Evolutionary conservation across 1,284 basidiomycete genomes (phyloP).

Genomic region (Leccinum olivaceoglutinosum): DNA sequence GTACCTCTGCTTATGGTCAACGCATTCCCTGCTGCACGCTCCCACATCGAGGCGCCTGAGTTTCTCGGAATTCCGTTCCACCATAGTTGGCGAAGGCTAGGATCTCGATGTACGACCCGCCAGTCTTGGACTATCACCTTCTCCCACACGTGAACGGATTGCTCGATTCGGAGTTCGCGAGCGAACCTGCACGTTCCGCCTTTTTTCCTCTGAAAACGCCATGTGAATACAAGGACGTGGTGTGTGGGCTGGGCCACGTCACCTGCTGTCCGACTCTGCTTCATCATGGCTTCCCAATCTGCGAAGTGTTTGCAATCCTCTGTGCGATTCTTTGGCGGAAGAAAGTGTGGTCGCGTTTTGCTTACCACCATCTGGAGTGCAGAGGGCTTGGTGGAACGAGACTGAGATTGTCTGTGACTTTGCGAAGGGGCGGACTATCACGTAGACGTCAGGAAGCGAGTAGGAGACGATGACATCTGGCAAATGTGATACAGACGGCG

Average conservation of each 20-base stretch:
- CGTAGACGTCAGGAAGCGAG: conserved; percentile 9
- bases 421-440: conserved; percentile 2
- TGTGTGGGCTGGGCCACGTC: conserved; percentile 13
- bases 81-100: conserved; percentile 74
- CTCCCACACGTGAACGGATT: conserved; percentile 72
- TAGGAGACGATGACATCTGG: conserved; percentile 6
- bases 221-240: conserved; percentile 8
- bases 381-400: conserved; percentile 59
- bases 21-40: conserved; percentile 82
- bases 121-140: conserved; percentile 80
- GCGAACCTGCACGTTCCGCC: conserved; percentile 57
- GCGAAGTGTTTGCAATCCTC: conserved; percentile 85
- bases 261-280: conserved; percentile 69
- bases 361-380: conserved; percentile 70
- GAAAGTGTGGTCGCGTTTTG: conserved; percentile 72
- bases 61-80: conserved; percentile 89
- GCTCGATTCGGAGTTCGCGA: conserved; percentile 67
- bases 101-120: conserved; percentile 66
- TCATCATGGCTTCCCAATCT: conserved; percentile 93
- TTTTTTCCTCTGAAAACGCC: conserved; percentile 58
- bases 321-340: conserved; percentile 78
- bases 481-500: conserved; percentile 6
- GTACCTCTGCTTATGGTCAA: conserved; percentile 84
- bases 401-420: conserved; percentile 41
- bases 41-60: conserved; percentile 84